Conservation (phyloP, 140 eudicot species). For the Anethum foeniculum region DNA sequence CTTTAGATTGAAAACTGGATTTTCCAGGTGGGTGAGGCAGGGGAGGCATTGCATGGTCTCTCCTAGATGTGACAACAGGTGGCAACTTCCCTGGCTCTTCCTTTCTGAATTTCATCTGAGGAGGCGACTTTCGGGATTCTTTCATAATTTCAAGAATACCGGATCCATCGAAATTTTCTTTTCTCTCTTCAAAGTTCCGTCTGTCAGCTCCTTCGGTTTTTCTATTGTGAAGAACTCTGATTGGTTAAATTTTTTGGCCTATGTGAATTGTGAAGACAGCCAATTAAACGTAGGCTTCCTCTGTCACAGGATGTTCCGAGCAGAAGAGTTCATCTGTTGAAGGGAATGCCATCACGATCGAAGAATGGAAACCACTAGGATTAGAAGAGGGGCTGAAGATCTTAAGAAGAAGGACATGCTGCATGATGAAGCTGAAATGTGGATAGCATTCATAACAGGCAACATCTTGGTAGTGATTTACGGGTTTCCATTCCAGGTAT, state of each 20-base stretch:
- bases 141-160: slow-evolving; percentile 41
- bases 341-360: too few species aligned
- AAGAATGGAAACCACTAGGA: too few species aligned
- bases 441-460: slow-evolving; percentile 18
- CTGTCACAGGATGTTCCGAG: slow-evolving; percentile 6
- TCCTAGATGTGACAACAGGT: slow-evolving; percentile 13
- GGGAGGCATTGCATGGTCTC: neutral
- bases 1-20: slow-evolving; percentile 50
- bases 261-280: slow-evolving; percentile 6
- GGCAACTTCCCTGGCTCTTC: neutral
- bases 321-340: neutral
- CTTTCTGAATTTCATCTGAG: neutral
- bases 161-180: slow-evolving; percentile 65
- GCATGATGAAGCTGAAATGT: slow-evolving; percentile 18
- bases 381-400: neutral
- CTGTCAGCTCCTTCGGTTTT: slow-evolving; percentile 11
- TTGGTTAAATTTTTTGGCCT: neutral
- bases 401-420: neutral
- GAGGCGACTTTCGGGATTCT: slow-evolving; percentile 18
- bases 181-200: slow-evolving; percentile 31
- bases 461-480: slow-evolving; percentile 6
- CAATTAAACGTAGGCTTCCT: slow-evolving; percentile 9
- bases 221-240: slow-evolving; percentile 9
- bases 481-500: slow-evolving; percentile 22
- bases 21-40: slow-evolving; percentile 24